Base-by-base conservation (phyloP, 371 early-diverging fungal genomes). In the Mortierella sp. region DNA sequence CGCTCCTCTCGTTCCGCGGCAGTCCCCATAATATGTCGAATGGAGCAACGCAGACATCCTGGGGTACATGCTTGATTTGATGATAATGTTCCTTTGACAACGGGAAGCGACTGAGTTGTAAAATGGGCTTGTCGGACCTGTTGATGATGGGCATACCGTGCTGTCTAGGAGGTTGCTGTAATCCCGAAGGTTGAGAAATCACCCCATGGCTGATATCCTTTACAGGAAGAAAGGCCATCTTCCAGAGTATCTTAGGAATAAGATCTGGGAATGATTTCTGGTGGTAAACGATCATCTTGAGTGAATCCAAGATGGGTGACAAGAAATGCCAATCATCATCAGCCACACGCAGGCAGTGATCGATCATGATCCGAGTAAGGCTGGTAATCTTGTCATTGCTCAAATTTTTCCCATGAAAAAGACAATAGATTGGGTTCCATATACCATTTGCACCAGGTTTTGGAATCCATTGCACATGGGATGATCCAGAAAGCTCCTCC, bases 1-100 rank as follows among this genome's bases (percentile, higher is more conserved):
- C 27, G 14, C 13, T 28, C 6, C 27, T 24, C 13, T 12, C 12
- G 22, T 24, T 25, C 37, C 16, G 16, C 22, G n/a, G 21, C 8
- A 6, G 21, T 4, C 14, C 14, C 62, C 62, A 62, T 19, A 68
- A 25, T 25, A 61, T 34, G 9, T 50, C 52, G 37, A 61, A 56
- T n/a, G 57, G 40, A 21, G 68, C 57, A 8, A 68, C 62, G 40
- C 21, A 62, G 1, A 68, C 10, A 19, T 56, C 57, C 3, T 50
- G 52, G 13, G 48, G 25, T 19, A 61, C 61, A 34, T 64, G 47
- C 7, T 44, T 54, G 7, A 51, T 67, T 10, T 37, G 28, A 7
- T 39, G 49, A 7, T 67, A 51, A 17, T 37, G 39, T 19, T n/a
- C 37, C 41, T 49, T 27, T 0, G 7, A 10, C 0, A 49, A 17